A percentile compares a stretch with the other conserved stretches of the same genome.
Evolutionary conservation across 1,284 basidiomycete genomes (phyloP).

Genomic region (Cryptococcus sp.): DNA sequence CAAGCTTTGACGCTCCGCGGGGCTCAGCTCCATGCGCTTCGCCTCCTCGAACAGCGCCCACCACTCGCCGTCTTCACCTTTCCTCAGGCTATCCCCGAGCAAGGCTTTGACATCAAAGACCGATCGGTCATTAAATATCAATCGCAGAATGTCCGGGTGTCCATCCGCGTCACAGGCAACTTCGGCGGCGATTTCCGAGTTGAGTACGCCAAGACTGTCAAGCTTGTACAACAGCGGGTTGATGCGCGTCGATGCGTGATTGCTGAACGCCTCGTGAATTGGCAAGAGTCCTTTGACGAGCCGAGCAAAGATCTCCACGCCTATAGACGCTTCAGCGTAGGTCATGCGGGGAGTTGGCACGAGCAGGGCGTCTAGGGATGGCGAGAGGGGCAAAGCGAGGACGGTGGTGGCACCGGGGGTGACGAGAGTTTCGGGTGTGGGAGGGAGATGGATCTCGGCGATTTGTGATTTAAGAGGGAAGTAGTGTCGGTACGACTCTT

Average conservation of each 20-base stretch:
- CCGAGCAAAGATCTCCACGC: conserved; percentile 34
- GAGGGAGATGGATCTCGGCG: conserved; percentile 23
- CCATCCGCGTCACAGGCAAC: conserved; percentile 26
- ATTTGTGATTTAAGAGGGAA: conserved; percentile 30
- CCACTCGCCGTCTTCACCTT: conserved; percentile 28
- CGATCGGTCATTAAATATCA: conserved; percentile 36
- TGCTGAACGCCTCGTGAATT: conserved; percentile 34
- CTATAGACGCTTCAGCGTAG: conserved; percentile 41
- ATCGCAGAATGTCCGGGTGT: conserved; percentile 34
- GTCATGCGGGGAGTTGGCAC: conserved; percentile 26
- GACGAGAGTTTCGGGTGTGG: conserved; percentile 35
- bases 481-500: conserved; percentile 21
- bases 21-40: conserved; percentile 13
- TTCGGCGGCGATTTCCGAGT: conserved; percentile 11
- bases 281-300: conserved; percentile 36
- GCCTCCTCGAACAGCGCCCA: conserved; percentile 25
- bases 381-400: conserved; percentile 40
- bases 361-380: conserved; percentile 35
- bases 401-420: conserved; percentile 36
- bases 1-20: conserved; percentile 23
- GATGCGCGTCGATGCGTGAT: conserved; percentile 30
- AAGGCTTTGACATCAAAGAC: conserved; percentile 30
- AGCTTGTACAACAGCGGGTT: conserved; percentile 40
- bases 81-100: conserved; percentile 31
- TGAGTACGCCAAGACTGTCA: conserved; percentile 33